phyloP scores from a whole-genome alignment of 306 rosid species.

The Luffa aegyptiaca region DNA sequence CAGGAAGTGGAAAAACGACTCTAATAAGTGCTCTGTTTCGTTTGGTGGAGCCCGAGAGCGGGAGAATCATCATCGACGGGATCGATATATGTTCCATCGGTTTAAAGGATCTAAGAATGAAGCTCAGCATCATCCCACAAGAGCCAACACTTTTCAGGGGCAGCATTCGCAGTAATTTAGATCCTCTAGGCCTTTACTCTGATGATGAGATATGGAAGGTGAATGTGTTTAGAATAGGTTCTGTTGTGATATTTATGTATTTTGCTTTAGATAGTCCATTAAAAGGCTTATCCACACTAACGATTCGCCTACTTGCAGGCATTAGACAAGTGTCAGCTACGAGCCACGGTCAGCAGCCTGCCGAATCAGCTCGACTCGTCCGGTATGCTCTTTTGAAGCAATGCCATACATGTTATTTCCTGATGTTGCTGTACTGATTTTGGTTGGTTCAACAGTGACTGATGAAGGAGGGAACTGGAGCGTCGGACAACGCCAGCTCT shows the following conservation, averaged over 20 bases:
- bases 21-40: conserved; percentile 74
- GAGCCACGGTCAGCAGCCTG: conserved; percentile 37
- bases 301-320: conserved; percentile 24
- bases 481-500: conserved; percentile 55
- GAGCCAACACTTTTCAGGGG: conserved; percentile 82
- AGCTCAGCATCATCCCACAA: conserved; percentile 77
- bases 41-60: conserved; percentile 61
- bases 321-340: conserved; percentile 71
- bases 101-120: conserved; percentile 59
- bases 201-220: conserved; percentile 83
- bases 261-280: neutral
- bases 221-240: neutral
- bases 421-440: neutral
- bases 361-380: conserved; percentile 54
- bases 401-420: neutral
- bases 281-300: neutral
- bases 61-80: conserved; percentile 48
- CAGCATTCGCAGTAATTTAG: conserved; percentile 63
- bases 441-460: conserved; percentile 24
- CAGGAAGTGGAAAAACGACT: conserved; percentile 78
- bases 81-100: conserved; percentile 58
- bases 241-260: neutral
- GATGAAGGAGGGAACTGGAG: conserved; percentile 79
- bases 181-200: conserved; percentile 62
- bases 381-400: conserved; percentile 18